Base-by-base conservation (phyloP, 2,329 filamentous ascomycete genomes). In the Fusarium sambucinum region DNA sequence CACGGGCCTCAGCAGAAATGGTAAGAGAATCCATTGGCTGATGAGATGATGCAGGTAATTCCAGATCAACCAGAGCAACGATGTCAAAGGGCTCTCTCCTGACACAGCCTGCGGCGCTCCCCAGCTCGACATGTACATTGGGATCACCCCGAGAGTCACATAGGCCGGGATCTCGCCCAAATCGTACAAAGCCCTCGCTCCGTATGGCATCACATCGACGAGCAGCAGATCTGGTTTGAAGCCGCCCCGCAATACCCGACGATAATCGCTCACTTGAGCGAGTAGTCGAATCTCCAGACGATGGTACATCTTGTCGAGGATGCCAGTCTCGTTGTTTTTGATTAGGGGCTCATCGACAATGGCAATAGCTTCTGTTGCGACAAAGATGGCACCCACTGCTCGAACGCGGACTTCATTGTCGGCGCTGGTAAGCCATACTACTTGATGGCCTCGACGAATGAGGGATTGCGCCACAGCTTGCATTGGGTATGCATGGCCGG, bases 401-500 rank as follows among this genome's bases (percentile, higher is more conserved):
- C 47, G 55, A 14, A 79, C 79, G 17, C 75, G 75, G 30, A 73
- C 69, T 59, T 79, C 72, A 40, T 80, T 76, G n/a, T 73, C 70
- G 13, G 72, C 69, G 41, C 73, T 76, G 2, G 79, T 78, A 33
- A 80, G 73, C 80, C 80, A 82, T 13, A 77, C 59, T 45, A 81
- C 79, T 9, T 78, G 67, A 63, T 81, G 80, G 58, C 79, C 79
- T 32, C 75, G 76, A 25, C 71, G 72, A 32, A 80, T 71, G 23
- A 81, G 77, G 46, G 78, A 76, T 55, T 76, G 73, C 47, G 79
- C 78, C 6, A 80, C 73, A 7, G 80, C 78, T 55, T 80, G 78
- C 76, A 80, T 80, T 16, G 80, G 80, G 33, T 79, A 76, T 25
- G 77, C 75, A 70, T 81, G 79, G 38, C 79, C 79, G 0, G 77